These are phyloP conservation scores for Tothia fuscella DNA, from an alignment of 2,329 filamentous ascomycete genomes.

Conservation along the genomic window DNA sequence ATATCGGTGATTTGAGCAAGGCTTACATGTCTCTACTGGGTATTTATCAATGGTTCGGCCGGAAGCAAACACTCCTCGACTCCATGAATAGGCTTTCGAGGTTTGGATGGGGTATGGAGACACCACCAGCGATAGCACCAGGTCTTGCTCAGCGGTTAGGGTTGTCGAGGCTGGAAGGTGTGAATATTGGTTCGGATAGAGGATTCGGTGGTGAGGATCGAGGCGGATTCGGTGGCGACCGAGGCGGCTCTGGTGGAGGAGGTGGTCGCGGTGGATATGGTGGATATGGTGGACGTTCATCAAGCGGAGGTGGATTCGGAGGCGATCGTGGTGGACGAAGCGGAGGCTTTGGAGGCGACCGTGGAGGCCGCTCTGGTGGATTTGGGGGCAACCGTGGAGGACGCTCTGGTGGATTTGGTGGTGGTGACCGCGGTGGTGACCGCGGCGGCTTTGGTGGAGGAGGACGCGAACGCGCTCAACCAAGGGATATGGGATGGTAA, in stretches of 20 bases:
- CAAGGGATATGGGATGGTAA: too few relatives aligned
- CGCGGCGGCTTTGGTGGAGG: conserved; percentile 2
- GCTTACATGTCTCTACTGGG: conserved; percentile 50
- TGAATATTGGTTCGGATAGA: conserved; percentile 18
- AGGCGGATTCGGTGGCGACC: conserved; percentile 41
- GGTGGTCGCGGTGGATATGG: conserved; percentile 40
- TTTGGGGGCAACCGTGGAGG: not conserved
- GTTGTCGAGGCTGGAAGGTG: not conserved
- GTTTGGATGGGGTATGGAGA: conserved; percentile 35
- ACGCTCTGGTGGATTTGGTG: not conserved
- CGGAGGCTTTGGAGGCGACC: conserved; percentile 1
- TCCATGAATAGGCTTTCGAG: conserved; percentile 33
- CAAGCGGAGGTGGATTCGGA: conserved; percentile 15
- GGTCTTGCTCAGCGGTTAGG: conserved; percentile 13
- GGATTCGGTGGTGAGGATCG: conserved; percentile 28
- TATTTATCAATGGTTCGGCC: conserved; percentile 31
- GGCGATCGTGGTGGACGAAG: not conserved
- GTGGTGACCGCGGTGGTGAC: not conserved
- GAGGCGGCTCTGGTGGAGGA: conserved; percentile 43
- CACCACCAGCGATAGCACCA: conserved; percentile 26
- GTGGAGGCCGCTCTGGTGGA: conserved; percentile 1
- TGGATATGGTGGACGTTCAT: conserved; percentile 39
- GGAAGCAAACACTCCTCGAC: conserved; percentile 30
- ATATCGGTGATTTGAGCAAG: conserved; percentile 29
- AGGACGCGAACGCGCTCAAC: not conserved